Conservation (phyloP, 768 basidiomycete genomes). For the Phaffia tasmanica region DNA sequence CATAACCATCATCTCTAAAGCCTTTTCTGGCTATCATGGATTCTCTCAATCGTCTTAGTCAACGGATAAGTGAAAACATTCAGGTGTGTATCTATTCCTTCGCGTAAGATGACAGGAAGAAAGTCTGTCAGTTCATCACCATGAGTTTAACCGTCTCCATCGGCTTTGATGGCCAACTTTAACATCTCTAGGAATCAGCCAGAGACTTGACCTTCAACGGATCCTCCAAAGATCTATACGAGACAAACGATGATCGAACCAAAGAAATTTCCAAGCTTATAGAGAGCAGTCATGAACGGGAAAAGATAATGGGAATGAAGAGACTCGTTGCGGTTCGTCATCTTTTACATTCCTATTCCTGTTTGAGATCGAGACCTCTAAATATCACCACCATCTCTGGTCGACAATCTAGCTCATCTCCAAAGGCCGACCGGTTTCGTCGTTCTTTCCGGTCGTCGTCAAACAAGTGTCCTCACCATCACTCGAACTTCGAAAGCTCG, state of each 20-base stretch:
- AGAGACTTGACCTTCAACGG: constrained; percentile 29
- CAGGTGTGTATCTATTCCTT: constrained; percentile 3
- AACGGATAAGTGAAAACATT: constrained; percentile 26
- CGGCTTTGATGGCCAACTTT: background rate
- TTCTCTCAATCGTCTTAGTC: constrained; percentile 22
- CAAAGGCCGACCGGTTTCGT: constrained; percentile 78
- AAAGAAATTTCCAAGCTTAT: constrained; percentile 75
- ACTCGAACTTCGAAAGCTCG: constrained; percentile 88
- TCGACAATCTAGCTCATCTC: constrained; percentile 62
- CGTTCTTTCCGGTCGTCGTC: constrained; percentile 92
- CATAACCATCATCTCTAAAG: constrained; percentile 13
- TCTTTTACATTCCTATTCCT: background rate
- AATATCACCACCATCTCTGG: constrained; percentile 11
- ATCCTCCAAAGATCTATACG: constrained; percentile 32
- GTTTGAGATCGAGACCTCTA: constrained; percentile 1
- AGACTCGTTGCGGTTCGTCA: constrained; percentile 73
- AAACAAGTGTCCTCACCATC: constrained; percentile 90
- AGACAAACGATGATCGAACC: constrained; percentile 58
- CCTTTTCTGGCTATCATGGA: constrained; percentile 24
- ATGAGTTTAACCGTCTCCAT: background rate
- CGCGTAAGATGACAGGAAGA: background rate
- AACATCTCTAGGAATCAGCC: constrained; percentile 22
- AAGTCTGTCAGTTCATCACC: background rate
- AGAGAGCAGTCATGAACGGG: constrained; percentile 74
- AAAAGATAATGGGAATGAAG: constrained; percentile 92